A percentile compares a stretch with the other conserved stretches of the same genome.
Conservation (phyloP, 768 basidiomycete genomes). For the Myochromella boudieri region DNA sequence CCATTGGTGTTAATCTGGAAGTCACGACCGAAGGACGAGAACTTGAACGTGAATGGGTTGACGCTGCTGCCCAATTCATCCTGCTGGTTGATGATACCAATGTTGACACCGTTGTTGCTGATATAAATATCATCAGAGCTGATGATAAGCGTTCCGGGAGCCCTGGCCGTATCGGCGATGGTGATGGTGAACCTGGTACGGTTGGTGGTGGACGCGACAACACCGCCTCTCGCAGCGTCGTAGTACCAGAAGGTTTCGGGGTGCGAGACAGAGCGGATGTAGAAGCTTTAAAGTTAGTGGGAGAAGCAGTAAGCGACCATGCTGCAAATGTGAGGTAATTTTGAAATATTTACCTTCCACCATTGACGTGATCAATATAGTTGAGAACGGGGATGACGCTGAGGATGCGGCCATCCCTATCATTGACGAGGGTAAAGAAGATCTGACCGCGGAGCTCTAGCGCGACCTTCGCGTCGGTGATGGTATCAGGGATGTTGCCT, state of each 20-base stretch:
- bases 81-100: not conserved
- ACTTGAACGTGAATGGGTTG: constrained; percentile 1
- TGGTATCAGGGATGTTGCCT: constrained; percentile 10
- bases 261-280: not conserved
- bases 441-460: too few species aligned
- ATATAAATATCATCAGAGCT: not conserved
- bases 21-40: not conserved
- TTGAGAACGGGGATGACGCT: constrained; percentile 9
- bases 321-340: not conserved
- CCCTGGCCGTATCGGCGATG: not conserved
- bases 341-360: constrained; percentile 10
- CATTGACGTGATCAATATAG: constrained; percentile 5
- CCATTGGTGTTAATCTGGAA: not conserved
- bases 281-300: not conserved
- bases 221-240: not conserved
- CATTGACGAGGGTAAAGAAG: constrained; percentile 18
- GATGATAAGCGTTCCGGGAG: not conserved
- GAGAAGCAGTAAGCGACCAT: not conserved
- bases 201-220: not conserved
- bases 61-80: not conserved
- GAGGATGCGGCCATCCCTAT: constrained; percentile 12
- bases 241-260: not conserved
- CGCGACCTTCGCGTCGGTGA: constrained; percentile 2
- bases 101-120: not conserved
- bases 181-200: constrained; percentile 4